These are phyloP conservation scores for Perkinsus chesapeaki DNA, from an alignment of 169 alveolate genomes.

Conservation along the genomic window DNA sequence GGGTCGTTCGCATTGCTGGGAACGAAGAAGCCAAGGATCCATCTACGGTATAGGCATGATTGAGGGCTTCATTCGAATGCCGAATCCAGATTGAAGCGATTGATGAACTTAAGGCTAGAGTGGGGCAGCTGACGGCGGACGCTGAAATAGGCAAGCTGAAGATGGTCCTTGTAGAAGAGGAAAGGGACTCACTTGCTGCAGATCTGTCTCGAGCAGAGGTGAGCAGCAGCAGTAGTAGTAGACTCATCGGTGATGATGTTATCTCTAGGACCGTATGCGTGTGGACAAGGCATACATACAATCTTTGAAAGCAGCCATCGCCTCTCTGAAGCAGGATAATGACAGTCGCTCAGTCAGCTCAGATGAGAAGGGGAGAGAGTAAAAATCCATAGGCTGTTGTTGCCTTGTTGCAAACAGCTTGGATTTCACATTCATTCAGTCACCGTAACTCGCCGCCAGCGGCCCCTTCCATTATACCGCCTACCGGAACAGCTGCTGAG, in stretches of 20 bases:
- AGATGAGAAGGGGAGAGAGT: no score
- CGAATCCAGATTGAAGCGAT: background rate
- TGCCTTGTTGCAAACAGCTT: no score
- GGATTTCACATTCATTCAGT: no score
- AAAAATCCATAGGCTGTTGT: no score
- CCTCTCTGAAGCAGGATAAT: background rate
- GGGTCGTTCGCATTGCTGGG: no score
- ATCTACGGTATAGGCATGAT: background rate
- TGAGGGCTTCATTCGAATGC: background rate
- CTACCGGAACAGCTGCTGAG: no score
- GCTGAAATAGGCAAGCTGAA: background rate
- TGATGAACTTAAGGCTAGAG: background rate
- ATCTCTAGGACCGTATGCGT: background rate
- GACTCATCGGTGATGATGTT: background rate
- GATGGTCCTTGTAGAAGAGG: background rate
- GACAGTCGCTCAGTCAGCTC: background rate
- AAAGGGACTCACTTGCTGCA: background rate
- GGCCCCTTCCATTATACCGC: no score
- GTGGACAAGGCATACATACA: background rate
- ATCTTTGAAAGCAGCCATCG: background rate
- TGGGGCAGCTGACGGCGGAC: background rate
- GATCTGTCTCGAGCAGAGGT: background rate
- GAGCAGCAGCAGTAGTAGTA: background rate
- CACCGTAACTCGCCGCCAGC: no score
- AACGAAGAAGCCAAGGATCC: no score